A percentile compares a stretch with the other conserved stretches of the same genome.
phyloP scores from a whole-genome alignment of 306 rosid genomes.

The Purshia tridentata region DNA sequence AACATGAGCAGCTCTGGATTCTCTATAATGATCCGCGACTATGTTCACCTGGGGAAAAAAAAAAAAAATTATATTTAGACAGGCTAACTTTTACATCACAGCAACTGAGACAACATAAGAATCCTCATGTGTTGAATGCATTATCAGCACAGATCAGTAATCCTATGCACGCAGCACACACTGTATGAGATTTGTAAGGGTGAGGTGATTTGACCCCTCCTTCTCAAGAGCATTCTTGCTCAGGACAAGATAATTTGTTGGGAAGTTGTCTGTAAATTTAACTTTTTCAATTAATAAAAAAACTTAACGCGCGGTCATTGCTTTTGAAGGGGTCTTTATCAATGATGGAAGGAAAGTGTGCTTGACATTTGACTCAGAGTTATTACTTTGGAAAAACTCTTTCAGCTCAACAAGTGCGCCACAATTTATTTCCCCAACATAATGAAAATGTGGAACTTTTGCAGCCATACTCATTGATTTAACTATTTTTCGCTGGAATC shows the following conservation, averaged over 20 bases:
- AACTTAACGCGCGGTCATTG: slow-evolving; percentile 50
- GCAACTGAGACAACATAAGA: too few relatives aligned
- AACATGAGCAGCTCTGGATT: slow-evolving; percentile 72
- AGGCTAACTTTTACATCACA: not conserved
- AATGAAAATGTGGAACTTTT: slow-evolving; percentile 91
- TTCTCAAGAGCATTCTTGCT: too few relatives aligned
- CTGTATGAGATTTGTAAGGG: not conserved
- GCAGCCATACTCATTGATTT: slow-evolving; percentile 85
- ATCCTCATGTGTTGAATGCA: too few relatives aligned
- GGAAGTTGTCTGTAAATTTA: not conserved
- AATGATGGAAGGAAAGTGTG: slow-evolving; percentile 83
- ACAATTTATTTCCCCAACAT: slow-evolving; percentile 83
- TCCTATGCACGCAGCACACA: too few relatives aligned
- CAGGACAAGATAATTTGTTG: too few relatives aligned
- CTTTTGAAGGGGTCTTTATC: slow-evolving; percentile 84
- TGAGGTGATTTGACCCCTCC: too few relatives aligned
- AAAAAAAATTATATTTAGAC: not conserved
- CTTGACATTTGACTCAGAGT: slow-evolving; percentile 65
- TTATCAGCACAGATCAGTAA: too few relatives aligned
- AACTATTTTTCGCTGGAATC: slow-evolving; percentile 84
- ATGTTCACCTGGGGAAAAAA: slow-evolving; percentile 75
- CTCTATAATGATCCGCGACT: slow-evolving; percentile 88
- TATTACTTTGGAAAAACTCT: slow-evolving; percentile 65
- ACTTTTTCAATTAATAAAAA: not conserved
- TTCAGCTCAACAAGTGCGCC: slow-evolving; percentile 72